phyloP scores from a whole-genome alignment of 805 yeast genomes.

The Priceomyces castillae region DNA sequence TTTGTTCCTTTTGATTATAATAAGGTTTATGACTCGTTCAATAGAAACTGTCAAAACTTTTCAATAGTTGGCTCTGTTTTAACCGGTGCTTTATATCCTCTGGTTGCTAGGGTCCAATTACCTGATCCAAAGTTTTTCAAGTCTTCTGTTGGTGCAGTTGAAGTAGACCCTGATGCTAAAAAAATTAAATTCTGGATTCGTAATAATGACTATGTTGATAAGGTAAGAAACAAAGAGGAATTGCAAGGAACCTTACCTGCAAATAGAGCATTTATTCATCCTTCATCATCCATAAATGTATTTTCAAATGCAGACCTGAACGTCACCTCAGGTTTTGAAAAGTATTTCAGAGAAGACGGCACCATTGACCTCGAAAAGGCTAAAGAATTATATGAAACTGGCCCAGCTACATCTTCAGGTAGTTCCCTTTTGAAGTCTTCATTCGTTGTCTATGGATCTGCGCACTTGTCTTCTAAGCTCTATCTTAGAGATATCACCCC shows the following conservation, averaged over 20 bases:
- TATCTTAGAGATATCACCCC: constrained; percentile 81
- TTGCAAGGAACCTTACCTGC: constrained; percentile 44
- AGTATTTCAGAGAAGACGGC: constrained; percentile 40
- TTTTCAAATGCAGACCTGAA: constrained; percentile 21
- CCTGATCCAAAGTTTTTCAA: constrained; percentile 78
- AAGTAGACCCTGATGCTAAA: constrained; percentile 79
- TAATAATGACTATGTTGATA: constrained; percentile 48
- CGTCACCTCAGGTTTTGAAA: constrained; percentile 12
- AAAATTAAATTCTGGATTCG: constrained; percentile 71
- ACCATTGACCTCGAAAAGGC: constrained; percentile 32
- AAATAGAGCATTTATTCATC: constrained; percentile 78
- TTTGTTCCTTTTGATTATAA: constrained; percentile 60
- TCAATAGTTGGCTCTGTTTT: constrained; percentile 62
- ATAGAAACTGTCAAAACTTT: constrained; percentile 50
- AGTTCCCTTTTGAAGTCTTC: constrained; percentile 43
- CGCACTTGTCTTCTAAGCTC: constrained; percentile 63
- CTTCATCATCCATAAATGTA: constrained; percentile 74
- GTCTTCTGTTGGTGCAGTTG: constrained; percentile 75
- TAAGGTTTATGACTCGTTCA: constrained; percentile 19
- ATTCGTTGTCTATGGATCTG: constrained; percentile 61
- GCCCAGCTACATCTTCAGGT: constrained; percentile 33
- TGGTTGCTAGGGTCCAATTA: constrained; percentile 71
- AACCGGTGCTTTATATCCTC: constrained; percentile 82
- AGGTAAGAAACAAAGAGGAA: constrained; percentile 10
- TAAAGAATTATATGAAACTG: constrained; percentile 35